Evolutionary conservation across 2,329 filamentous ascomycete species (phyloP).

Genomic region (Aspergillus felis): DNA sequence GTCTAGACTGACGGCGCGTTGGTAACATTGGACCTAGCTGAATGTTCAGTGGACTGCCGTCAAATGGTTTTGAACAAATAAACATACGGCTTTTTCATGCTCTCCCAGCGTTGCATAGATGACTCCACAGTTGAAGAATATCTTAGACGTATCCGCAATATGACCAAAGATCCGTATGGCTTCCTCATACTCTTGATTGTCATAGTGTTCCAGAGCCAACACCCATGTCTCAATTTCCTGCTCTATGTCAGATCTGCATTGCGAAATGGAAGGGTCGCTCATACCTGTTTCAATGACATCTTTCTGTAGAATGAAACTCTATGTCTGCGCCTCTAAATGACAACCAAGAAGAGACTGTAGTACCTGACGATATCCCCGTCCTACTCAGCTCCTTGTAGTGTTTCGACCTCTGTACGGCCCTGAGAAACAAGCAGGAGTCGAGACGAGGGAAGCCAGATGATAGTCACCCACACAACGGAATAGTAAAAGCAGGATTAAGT

Average conservation of each 20-base stretch:
- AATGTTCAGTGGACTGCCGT: constrained; percentile 9
- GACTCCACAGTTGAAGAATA: constrained; percentile 96
- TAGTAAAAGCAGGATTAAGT: neutral
- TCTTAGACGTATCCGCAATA: constrained; percentile 95
- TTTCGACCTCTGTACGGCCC: neutral
- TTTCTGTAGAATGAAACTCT: neutral
- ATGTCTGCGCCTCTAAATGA: neutral
- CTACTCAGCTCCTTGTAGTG: neutral
- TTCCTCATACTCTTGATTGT: constrained; percentile 96
- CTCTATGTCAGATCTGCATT: neutral
- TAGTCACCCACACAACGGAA: neutral
- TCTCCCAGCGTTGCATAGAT: constrained; percentile 96
- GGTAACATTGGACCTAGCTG: constrained; percentile 86
- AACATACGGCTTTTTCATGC: constrained; percentile 84
- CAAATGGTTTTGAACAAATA: neutral
- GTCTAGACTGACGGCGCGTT: constrained; percentile 83
- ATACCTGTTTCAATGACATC: constrained; percentile 62
- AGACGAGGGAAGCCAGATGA: neutral
- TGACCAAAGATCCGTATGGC: constrained; percentile 76
- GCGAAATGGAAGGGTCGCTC: constrained; percentile 4
- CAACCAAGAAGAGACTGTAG: neutral
- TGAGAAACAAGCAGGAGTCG: neutral
- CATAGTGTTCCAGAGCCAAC: constrained; percentile 81
- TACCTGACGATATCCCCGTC: neutral
- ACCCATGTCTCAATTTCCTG: constrained; percentile 99